Base-by-base conservation (phyloP, 2,329 filamentous ascomycete species). In the Pezicula radicicola region DNA sequence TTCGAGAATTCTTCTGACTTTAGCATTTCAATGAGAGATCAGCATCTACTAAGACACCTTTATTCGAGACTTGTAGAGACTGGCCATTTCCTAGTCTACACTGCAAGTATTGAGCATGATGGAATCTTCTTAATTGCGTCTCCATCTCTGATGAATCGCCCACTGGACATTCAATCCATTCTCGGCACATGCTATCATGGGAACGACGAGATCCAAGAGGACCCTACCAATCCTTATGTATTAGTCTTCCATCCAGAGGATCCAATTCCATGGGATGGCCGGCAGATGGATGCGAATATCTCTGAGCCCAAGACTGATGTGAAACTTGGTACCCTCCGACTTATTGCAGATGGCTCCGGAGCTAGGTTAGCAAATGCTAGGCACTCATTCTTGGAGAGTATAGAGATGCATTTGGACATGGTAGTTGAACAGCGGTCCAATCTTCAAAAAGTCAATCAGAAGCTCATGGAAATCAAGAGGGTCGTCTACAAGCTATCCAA, bases 1-100 rank as follows among this genome's bases (percentile, higher is more conserved):
- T 99, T 99, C 64, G 94, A 99, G 69, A 97, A 99, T 65, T 89
- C 90, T 5, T 96, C 91, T 9, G 94, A 99, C 69, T 96, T 94
- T 70, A 96, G 89, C 68, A 88, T 97, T 64, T 85, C 88, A 35
- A 80, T 91, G 50, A 75, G 81, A 42, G 65, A 73, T 4, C 78
- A 81, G 8, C 84, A 89, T 30, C 80, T 82, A 55, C 77, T 95
- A 55, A 84, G 86, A 53, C 84, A 88, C 36, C 80, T 99, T 27
- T 88, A 92, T 58, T 89, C 95, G 60, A 83, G 89, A 21, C 78
- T 99, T 8, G 83, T 90, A 12, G 78, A 88, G 40, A 88, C 89
- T 1, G 90, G 89, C 3, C 94, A 99, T 67, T 95, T 97, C 63
- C 80, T 96, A 28, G 85, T 99, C 15, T 86, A 90, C 55, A 88